Evolutionary conservation across 495 filamentous ascomycete species (phyloP).

Genomic region (Podospora pseudopauciseta): DNA sequence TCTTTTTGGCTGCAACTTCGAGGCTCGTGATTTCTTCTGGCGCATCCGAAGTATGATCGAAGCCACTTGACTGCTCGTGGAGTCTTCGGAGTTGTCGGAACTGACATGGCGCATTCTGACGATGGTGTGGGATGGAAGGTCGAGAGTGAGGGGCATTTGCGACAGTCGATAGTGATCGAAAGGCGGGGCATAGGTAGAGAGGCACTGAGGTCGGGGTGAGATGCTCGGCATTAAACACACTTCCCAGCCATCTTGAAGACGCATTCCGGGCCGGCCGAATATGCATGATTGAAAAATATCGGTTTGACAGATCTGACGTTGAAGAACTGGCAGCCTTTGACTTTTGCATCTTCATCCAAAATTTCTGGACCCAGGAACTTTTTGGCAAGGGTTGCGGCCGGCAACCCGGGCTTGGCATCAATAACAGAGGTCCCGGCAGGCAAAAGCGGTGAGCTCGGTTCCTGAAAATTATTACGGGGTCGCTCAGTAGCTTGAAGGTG

Average conservation of each 20-base stretch:
- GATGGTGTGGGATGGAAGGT: not conserved
- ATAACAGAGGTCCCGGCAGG: not conserved
- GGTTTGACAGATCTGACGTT: conserved; percentile 13
- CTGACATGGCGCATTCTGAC: conserved; percentile 21
- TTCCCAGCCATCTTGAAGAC: conserved; percentile 39
- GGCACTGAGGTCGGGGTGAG: conserved; percentile 33
- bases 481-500: not conserved
- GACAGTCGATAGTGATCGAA: conserved; percentile 17
- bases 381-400: conserved; percentile 5
- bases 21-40: not conserved
- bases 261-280: conserved; percentile 27
- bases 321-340: not conserved
- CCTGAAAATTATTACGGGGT: conserved; percentile 23
- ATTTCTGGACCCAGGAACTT: not conserved
- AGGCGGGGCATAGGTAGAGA: conserved; percentile 44
- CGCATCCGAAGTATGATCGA: not conserved
- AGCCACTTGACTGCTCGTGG: conserved; percentile 26
- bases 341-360: not conserved
- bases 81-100: conserved; percentile 27
- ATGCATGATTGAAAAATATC: conserved; percentile 7
- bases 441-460: conserved; percentile 6
- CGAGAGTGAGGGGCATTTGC: not conserved
- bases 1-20: conserved; percentile 9
- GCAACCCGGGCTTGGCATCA: not conserved
- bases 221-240: conserved; percentile 39